A percentile compares a stretch with the other conserved stretches of the same genome.
Evolutionary conservation across 192 early-diverging fungal genomes (phyloP).

Genomic region (Thamnidium elegans): DNA sequence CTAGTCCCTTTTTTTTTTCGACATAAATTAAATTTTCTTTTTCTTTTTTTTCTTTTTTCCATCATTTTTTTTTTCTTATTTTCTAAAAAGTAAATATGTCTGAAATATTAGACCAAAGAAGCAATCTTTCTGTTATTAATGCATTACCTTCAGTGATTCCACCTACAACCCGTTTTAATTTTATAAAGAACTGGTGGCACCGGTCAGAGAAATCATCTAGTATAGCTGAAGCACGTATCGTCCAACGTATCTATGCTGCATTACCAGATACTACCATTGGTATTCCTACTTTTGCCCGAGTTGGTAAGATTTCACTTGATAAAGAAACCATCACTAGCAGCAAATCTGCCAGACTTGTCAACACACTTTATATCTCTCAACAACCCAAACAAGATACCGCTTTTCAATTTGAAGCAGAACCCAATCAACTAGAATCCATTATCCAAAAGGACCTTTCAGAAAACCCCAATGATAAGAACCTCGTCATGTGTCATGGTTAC

Average conservation of each 20-base stretch:
- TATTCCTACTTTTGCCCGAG: not conserved
- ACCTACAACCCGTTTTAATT: slow-evolving; percentile 36
- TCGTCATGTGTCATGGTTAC: slow-evolving; percentile 79
- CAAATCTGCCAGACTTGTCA: not conserved
- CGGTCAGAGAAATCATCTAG: slow-evolving; percentile 41
- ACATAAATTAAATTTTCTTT: not conserved
- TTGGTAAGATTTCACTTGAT: slow-evolving; percentile 3
- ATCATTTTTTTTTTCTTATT: not conserved
- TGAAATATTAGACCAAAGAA: not conserved
- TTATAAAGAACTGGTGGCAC: slow-evolving; percentile 40
- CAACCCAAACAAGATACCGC: not conserved
- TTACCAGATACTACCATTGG: not conserved
- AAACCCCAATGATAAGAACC: slow-evolving; percentile 32
- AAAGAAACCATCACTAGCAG: not conserved
- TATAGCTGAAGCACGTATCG: slow-evolving; percentile 56
- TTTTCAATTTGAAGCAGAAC: slow-evolving; percentile 10
- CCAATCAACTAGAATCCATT: not conserved
- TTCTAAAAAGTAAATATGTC: slow-evolving; percentile 1
- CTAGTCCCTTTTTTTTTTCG: not conserved
- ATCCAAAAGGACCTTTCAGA: not conserved
- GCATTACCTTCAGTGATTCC: slow-evolving; percentile 35
- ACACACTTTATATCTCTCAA: slow-evolving; percentile 16
- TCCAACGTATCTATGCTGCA: slow-evolving; percentile 43
- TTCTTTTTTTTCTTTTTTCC: not conserved
- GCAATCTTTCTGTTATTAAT: slow-evolving; percentile 1